Percentiles rank a stretch among this genome's conserved stretches.
phyloP scores from a whole-genome alignment of 2,329 filamentous ascomycete genomes.

The Cladobotryum mycophilum region DNA sequence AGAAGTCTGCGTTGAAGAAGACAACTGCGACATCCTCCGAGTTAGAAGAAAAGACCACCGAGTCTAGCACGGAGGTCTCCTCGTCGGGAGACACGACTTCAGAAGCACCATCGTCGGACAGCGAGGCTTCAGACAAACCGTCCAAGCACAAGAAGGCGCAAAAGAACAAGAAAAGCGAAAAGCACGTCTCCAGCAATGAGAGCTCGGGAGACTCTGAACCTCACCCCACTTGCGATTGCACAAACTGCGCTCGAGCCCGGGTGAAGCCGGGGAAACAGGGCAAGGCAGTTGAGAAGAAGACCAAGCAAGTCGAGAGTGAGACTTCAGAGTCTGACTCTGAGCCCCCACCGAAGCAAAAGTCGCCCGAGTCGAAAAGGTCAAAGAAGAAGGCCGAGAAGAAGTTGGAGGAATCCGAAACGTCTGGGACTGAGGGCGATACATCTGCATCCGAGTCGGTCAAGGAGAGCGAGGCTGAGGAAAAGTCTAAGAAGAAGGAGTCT shows the following conservation, averaged over 20 bases:
- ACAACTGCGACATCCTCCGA: constrained; percentile 18
- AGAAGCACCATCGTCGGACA: constrained; percentile 11
- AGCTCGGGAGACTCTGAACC: constrained; percentile 27
- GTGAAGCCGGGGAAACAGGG: constrained; percentile 8
- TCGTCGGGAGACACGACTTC: constrained; percentile 15
- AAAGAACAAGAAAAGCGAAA: constrained; percentile 16
- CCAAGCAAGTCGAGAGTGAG: constrained; percentile 6
- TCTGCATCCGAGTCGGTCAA: constrained; percentile 8
- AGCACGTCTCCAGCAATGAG: constrained; percentile 15
- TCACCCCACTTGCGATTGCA: constrained; percentile 27
- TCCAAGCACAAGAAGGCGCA: constrained; percentile 14
- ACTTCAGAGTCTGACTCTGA: constrained; percentile 18
- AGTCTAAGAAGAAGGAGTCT: constrained; percentile 6
- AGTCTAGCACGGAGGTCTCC: constrained; percentile 9
- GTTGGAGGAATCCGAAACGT: constrained; percentile 1
- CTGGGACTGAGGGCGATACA: constrained; percentile 7
- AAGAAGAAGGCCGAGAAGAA: constrained; percentile 6
- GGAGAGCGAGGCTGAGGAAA: neutral
- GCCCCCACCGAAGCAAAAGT: neutral
- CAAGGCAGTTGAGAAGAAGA: constrained; percentile 10
- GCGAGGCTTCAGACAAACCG: constrained; percentile 14
- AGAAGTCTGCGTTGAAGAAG: constrained; percentile 37
- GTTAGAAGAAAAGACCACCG: constrained; percentile 8
- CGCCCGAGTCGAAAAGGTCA: constrained; percentile 4
- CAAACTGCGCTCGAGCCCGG: constrained; percentile 16